A percentile compares a stretch with the other conserved stretches of the same genome.
phyloP scores from a whole-genome alignment of 1,139 yeast species.

The Candida tetrigidarum region DNA sequence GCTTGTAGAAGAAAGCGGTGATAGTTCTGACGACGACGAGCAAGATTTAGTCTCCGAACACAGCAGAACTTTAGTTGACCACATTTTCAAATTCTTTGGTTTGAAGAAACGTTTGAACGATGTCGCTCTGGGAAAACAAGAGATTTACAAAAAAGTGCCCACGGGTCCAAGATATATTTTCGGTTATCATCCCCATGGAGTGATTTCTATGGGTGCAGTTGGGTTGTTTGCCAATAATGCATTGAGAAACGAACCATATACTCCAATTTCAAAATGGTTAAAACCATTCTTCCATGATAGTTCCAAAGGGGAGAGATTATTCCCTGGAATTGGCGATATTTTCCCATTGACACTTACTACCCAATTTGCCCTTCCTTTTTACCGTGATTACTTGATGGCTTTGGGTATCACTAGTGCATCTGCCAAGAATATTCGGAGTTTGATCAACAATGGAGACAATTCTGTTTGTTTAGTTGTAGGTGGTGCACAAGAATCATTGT shows the following conservation, averaged over 20 bases:
- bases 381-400: slow-evolving; percentile 81
- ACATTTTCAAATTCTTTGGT: slow-evolving; percentile 41
- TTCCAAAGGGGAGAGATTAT: slow-evolving; percentile 48
- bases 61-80: slow-evolving; percentile 42
- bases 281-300: slow-evolving; percentile 49
- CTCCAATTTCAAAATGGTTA: slow-evolving; percentile 57
- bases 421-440: slow-evolving; percentile 66
- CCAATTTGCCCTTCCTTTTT: slow-evolving; percentile 86
- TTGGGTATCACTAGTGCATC: slow-evolving; percentile 89
- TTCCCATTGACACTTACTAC: slow-evolving; percentile 81
- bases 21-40: slow-evolving; percentile 43
- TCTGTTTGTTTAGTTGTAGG: slow-evolving; percentile 93
- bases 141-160: slow-evolving; percentile 32
- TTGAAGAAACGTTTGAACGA: slow-evolving; percentile 42
- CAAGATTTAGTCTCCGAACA: slow-evolving; percentile 47
- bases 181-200: slow-evolving; percentile 98
- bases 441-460: slow-evolving; percentile 64
- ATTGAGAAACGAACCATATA: slow-evolving; percentile 47
- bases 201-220: slow-evolving; percentile 89
- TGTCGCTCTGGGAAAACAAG: slow-evolving; percentile 11
- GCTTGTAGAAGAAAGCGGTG: slow-evolving; percentile 23
- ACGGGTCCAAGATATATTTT: slow-evolving; percentile 84
- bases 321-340: slow-evolving; percentile 80
- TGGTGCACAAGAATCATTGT: slow-evolving; percentile 89
- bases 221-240: slow-evolving; percentile 89